Conservation (phyloP, 2,329 filamentous ascomycete species). For the Annulohypoxylon truncatum region DNA sequence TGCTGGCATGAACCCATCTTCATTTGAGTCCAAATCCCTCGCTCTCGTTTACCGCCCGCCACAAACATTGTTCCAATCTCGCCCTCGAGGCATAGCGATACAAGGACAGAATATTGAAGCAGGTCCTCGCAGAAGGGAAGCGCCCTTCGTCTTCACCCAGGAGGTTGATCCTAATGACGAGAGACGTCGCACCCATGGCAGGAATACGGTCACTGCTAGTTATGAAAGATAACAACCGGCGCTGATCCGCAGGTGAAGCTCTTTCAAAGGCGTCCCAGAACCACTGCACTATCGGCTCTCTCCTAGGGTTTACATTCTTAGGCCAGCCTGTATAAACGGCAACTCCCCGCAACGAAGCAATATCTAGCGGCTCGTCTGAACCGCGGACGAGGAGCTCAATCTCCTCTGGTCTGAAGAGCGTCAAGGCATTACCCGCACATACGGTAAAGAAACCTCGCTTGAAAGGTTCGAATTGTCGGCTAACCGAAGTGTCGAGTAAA, state of each 20-base stretch:
- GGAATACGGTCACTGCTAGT: slow-evolving; percentile 92
- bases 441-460: slow-evolving; percentile 94
- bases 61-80: slow-evolving; percentile 77
- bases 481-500: slow-evolving; percentile 80
- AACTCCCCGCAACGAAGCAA: slow-evolving; percentile 78
- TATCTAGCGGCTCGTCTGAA: slow-evolving; percentile 85
- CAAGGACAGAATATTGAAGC: slow-evolving; percentile 86
- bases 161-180: slow-evolving; percentile 80
- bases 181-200: slow-evolving; percentile 82
- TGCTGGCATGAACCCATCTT: slow-evolving; percentile 21
- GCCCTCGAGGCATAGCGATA: slow-evolving; percentile 76
- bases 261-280: slow-evolving; percentile 87
- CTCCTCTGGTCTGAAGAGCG: slow-evolving; percentile 88
- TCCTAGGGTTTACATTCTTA: slow-evolving; percentile 57
- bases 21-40: slow-evolving; percentile 83
- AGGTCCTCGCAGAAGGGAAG: slow-evolving; percentile 88
- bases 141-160: slow-evolving; percentile 78
- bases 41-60: slow-evolving; percentile 88
- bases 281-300: slow-evolving; percentile 79
- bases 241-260: slow-evolving; percentile 74
- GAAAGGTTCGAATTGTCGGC: slow-evolving; percentile 91
- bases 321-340: slow-evolving; percentile 87
- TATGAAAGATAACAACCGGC: slow-evolving; percentile 85
- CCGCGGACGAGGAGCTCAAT: slow-evolving; percentile 89
- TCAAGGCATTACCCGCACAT: slow-evolving; percentile 87